Evolutionary conservation across 2,329 filamentous ascomycete genomes (phyloP).

Genomic region (Pseudomassariella vexata): DNA sequence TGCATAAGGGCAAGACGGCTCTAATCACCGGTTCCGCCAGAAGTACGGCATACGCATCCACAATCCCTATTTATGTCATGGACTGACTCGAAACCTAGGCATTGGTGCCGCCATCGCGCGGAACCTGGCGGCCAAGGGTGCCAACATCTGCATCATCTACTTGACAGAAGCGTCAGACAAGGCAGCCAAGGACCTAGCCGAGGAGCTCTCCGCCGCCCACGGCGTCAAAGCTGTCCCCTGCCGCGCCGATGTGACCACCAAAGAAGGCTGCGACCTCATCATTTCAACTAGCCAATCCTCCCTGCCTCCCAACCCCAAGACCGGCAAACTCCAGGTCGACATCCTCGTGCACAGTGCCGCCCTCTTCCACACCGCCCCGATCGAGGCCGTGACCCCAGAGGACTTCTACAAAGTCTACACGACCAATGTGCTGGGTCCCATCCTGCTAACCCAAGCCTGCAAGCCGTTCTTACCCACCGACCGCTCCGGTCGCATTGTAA

Average conservation of each 20-base stretch:
- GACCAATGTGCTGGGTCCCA: slow-evolving; percentile 50
- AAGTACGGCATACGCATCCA: no score
- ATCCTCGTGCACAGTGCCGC: slow-evolving; percentile 55
- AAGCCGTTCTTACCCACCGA: slow-evolving; percentile 48
- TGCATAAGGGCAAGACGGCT: slow-evolving; percentile 8
- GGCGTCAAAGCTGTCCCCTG: slow-evolving; percentile 46
- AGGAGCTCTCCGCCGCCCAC: slow-evolving; percentile 40
- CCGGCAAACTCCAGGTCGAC: slow-evolving; percentile 44
- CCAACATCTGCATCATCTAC: slow-evolving; percentile 53
- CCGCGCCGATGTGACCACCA: slow-evolving; percentile 57
- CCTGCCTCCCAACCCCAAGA: slow-evolving; percentile 33
- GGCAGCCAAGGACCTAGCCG: slow-evolving; percentile 39
- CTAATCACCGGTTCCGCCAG: slow-evolving; percentile 7
- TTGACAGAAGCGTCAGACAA: slow-evolving; percentile 49
- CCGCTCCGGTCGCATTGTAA: slow-evolving; percentile 51
- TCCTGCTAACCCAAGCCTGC: slow-evolving; percentile 50
- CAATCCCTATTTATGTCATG: neutral
- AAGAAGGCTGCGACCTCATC: slow-evolving; percentile 47
- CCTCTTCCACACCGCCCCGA: slow-evolving; percentile 39
- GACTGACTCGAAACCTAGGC: slow-evolving; percentile 28
- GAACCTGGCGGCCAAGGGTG: slow-evolving; percentile 54
- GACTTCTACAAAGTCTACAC: slow-evolving; percentile 50
- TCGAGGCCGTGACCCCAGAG: slow-evolving; percentile 38
- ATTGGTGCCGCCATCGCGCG: slow-evolving; percentile 54
- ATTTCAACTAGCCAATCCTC: slow-evolving; percentile 43